Base-by-base conservation (phyloP, 371 early-diverging fungal species). In the Circinella minor region DNA sequence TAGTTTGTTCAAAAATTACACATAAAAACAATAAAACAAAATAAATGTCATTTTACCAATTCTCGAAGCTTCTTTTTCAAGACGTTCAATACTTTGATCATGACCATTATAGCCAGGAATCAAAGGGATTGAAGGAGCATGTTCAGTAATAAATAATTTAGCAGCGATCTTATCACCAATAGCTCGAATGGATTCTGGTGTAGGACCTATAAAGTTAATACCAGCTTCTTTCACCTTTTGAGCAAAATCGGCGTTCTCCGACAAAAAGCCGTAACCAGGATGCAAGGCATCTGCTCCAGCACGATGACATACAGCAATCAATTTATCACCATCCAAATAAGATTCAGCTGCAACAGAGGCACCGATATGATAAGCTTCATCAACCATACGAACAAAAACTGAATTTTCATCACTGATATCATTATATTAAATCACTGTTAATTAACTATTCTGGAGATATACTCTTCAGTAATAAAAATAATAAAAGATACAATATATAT, bases 81-180 rank as follows among this genome's bases (percentile, higher is more conserved):
- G 72, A 38, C 75, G 74, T 18, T 82, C 85, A 1, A 86, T 65
- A 2, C 79, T 78, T 66, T 85, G 83, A 67, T 94, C 92, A 27
- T 92, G 92, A 20, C 96, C 98, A 73, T 96, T 87, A 81, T 89
- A 97, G 4, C 98, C 98, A 3, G 97, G 97, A 65, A 97, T 95
- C 48, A 91, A 88, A 74, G 88, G 91, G 70, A 97, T 96, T 11
- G 89, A 87, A 46, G 94, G 90, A 60, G 91, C 85, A 64, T 83
- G 47, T 36, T 74, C 51, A n/a, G 48, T 70, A 54, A 83, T 79
- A 49, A 81, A 83, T 11, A 71, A 61, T 75, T 93, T 91, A 73
- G 96, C 96, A 69, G 94, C 92, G 72, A 91, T 93, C 88, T 98
- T 98, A 86, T 96, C 96, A 69, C 98, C 98, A 93, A 98, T 95